Evolutionary conservation across 805 yeast species (phyloP).

Genomic region (Candida coleopterorum): DNA sequence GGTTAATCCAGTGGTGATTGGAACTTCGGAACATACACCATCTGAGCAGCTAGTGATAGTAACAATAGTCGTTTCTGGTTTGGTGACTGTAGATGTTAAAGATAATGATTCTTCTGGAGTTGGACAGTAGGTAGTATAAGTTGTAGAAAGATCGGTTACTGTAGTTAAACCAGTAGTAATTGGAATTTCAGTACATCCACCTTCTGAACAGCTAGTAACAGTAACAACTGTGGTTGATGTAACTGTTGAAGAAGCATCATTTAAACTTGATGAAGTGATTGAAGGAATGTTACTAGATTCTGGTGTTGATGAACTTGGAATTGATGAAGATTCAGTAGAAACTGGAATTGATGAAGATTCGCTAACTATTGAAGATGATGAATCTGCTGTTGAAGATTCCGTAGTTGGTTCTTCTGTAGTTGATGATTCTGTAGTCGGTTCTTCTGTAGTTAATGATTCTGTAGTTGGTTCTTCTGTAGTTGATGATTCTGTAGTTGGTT

Average conservation of each 20-base stretch:
- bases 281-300: conserved; percentile 16
- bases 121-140: conserved; percentile 39
- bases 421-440: no score
- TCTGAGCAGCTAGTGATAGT: conserved; percentile 34
- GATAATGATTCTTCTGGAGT: conserved; percentile 23
- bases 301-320: conserved; percentile 17
- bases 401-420: no score
- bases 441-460: no score
- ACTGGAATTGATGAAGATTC: not conserved
- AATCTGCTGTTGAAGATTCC: no score
- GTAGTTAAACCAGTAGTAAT: conserved; percentile 25
- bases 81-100: conserved; percentile 22
- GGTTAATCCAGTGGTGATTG: conserved; percentile 25
- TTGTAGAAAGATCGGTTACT: conserved; percentile 21
- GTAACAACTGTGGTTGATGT: conserved; percentile 27
- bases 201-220: conserved; percentile 30
- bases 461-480: no score
- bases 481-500: no score
- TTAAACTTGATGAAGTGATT: conserved; percentile 6
- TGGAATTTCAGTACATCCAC: conserved; percentile 25
- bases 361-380: no score
- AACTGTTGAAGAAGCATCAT: not conserved
- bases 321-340: conserved; percentile 14
- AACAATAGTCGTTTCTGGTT: conserved; percentile 24
- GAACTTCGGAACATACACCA: conserved; percentile 24